These are phyloP conservation scores for Diplodia sapinea DNA, from an alignment of 2,329 filamentous ascomycete genomes.

Conservation along the genomic window DNA sequence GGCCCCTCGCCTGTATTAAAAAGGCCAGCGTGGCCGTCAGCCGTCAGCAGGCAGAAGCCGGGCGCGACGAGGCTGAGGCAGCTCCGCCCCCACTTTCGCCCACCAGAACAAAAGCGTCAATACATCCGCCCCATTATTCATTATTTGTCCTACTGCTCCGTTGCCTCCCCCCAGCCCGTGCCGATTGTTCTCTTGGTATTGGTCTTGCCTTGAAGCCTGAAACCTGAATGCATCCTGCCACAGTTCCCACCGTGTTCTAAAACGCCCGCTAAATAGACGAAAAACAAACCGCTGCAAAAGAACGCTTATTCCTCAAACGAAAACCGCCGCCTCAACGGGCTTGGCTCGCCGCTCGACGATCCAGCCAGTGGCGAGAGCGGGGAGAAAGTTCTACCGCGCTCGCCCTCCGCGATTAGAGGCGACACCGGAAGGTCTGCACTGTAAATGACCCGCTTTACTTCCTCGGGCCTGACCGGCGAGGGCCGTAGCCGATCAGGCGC, in stretches of 20 bases:
- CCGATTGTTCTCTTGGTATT: constrained; percentile 24
- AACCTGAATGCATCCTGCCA: constrained; percentile 10
- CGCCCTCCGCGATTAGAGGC: constrained; percentile 11
- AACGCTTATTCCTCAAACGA: constrained; percentile 35
- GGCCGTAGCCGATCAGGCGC: constrained; percentile 16
- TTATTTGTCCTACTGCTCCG: constrained; percentile 27
- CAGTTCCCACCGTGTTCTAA: constrained; percentile 5
- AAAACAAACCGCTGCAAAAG: background rate
- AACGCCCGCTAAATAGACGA: constrained; percentile 29
- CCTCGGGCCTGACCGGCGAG: constrained; percentile 22
- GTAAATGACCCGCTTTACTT: constrained; percentile 29
- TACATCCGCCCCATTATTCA: constrained; percentile 28
- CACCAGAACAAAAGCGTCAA: constrained; percentile 24
- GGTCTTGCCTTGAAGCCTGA: constrained; percentile 7
- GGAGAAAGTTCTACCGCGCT: constrained; percentile 16
- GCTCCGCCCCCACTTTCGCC: constrained; percentile 26
- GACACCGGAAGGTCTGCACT: constrained; percentile 11
- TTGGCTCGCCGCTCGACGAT: constrained; percentile 33
- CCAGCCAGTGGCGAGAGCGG: constrained; percentile 46
- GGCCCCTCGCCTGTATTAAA: constrained; percentile 1
- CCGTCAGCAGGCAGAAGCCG: constrained; percentile 11
- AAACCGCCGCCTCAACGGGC: constrained; percentile 43
- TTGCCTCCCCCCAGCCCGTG: constrained; percentile 1
- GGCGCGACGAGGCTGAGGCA: background rate
- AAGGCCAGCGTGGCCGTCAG: constrained; percentile 25